Conservation (phyloP, 83 land plant species). For the Diphasiastrum complanatum region DNA sequence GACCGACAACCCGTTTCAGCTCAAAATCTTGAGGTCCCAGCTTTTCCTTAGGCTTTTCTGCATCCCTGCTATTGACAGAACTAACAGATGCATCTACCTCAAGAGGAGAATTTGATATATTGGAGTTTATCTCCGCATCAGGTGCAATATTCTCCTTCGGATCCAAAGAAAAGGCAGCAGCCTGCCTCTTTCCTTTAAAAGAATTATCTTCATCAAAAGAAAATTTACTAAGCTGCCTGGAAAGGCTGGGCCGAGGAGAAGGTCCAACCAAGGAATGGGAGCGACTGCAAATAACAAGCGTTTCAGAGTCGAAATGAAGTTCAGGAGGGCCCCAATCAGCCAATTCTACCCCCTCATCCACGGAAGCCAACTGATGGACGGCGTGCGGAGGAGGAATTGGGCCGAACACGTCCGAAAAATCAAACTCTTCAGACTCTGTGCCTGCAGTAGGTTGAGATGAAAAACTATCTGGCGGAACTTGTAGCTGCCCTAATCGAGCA, state of each 20-base stretch:
- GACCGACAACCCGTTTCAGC: conserved; percentile 72
- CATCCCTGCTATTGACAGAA: background rate
- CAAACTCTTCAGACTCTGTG: conserved; percentile 34
- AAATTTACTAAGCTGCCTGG: conserved; percentile 44
- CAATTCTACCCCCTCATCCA: conserved; percentile 2
- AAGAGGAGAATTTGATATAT: background rate
- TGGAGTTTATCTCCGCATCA: conserved; percentile 2
- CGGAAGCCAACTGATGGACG: conserved; percentile 8
- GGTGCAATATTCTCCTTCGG: conserved; percentile 20
- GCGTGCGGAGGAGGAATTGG: conserved; percentile 24
- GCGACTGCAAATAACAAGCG: conserved; percentile 51
- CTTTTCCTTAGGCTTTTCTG: conserved; percentile 26
- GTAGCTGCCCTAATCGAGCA: too few species aligned
- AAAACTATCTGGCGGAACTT: too few species aligned
- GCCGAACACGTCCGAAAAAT: conserved; percentile 46
- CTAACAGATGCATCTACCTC: conserved; percentile 5
- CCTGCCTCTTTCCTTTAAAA: background rate
- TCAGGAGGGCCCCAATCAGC: conserved; percentile 17
- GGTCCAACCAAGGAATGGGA: conserved; percentile 94
- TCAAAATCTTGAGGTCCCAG: conserved; percentile 84
- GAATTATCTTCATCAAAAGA: conserved; percentile 40
- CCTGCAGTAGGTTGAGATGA: too few species aligned
- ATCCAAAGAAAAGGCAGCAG: background rate
- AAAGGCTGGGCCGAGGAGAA: conserved; percentile 36
- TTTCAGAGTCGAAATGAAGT: conserved; percentile 27